Conservation (phyloP, 495 filamentous ascomycete species). For the Terfezia boudieri region DNA sequence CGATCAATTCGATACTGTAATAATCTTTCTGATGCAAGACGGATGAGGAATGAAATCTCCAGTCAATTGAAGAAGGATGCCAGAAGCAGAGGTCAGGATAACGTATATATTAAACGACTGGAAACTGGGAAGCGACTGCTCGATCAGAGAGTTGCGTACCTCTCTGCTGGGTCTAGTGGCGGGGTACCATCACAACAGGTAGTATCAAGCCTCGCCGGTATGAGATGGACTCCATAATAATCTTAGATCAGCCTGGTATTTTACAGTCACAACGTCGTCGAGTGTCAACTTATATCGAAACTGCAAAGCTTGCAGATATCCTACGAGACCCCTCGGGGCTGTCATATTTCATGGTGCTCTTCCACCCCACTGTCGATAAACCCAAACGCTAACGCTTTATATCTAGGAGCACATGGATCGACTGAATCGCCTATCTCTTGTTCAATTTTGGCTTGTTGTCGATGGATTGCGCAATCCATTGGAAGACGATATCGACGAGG, state of each 20-base stretch:
- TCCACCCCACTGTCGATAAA: background rate
- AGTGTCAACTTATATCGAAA: constrained; percentile 29
- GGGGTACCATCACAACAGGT: background rate
- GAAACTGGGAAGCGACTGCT: constrained; percentile 78
- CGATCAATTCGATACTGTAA: constrained; percentile 69
- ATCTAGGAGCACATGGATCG: constrained; percentile 79
- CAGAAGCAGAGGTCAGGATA: constrained; percentile 55
- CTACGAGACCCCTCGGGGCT: constrained; percentile 72
- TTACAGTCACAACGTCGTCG: background rate
- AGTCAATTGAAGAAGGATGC: constrained; percentile 76
- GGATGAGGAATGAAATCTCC: constrained; percentile 78
- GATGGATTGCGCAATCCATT: constrained; percentile 92
- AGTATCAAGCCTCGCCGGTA: background rate
- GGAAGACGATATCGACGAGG: constrained; percentile 56
- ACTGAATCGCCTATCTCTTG: constrained; percentile 58
- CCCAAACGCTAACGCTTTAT: constrained; percentile 1
- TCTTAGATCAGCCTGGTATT: too few species aligned
- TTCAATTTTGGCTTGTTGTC: constrained; percentile 97
- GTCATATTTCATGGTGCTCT: constrained; percentile 69
- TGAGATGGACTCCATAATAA: too few species aligned
- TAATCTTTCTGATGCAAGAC: constrained; percentile 80
- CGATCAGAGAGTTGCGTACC: constrained; percentile 68
- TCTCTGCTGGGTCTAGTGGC: constrained; percentile 33
- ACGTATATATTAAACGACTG: constrained; percentile 62
- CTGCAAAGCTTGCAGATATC: constrained; percentile 54